These are phyloP conservation scores for Hymenotorrendiella dingleyae DNA, from an alignment of 2,329 filamentous ascomycete species.

Conservation along the genomic window DNA sequence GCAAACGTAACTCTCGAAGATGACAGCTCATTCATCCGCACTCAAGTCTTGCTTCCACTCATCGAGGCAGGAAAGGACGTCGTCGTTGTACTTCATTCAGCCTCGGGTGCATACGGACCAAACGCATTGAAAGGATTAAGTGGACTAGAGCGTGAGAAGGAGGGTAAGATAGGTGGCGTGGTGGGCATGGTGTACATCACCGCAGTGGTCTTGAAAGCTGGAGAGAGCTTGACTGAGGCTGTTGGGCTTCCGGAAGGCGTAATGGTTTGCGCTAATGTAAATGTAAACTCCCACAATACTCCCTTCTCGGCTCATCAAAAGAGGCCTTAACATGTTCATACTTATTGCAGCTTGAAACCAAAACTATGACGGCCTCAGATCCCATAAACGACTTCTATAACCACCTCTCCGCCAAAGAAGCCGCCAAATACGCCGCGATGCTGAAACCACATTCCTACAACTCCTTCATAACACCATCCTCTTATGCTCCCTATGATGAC, in stretches of 20 bases:
- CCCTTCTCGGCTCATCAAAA: no score
- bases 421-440: not conserved
- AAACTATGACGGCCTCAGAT: not conserved
- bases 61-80: conserved; percentile 32
- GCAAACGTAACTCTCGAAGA: not conserved
- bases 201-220: not conserved
- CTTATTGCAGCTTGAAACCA: not conserved
- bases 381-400: not conserved
- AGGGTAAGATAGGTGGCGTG: conserved; percentile 9
- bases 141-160: not conserved
- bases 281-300: not conserved
- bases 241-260: not conserved
- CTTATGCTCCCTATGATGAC: not conserved
- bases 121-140: conserved; percentile 7
- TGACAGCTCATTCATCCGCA: not conserved
- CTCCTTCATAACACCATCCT: not conserved
- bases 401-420: not conserved
- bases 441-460: not conserved
- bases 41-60: not conserved
- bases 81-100: conserved; percentile 34
- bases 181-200: conserved; percentile 11
- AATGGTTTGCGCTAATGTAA: not conserved
- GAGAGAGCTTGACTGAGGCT: not conserved
- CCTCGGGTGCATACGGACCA: conserved; percentile 30
- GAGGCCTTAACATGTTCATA: not conserved